Evolutionary conservation across 1,284 basidiomycete genomes (phyloP), one percentile per base, ranked within the genome.

Genomic region (Abortiporus biennis): DNA sequence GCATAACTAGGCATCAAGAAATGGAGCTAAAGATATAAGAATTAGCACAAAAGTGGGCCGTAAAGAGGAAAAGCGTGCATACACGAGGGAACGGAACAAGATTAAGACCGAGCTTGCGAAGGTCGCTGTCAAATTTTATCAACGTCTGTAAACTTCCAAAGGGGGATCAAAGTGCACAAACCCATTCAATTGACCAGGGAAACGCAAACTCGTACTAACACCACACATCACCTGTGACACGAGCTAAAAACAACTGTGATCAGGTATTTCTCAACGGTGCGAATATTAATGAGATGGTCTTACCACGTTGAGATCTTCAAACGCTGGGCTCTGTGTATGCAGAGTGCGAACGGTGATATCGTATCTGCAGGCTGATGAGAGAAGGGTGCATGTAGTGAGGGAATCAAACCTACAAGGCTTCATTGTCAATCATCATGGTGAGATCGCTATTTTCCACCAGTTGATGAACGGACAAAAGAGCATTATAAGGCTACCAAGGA

Each of bases 151-250:
- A n/a, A n/a, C n/a, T n/a, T n/a, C n/a, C n/a, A n/a, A n/a, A n/a
- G n/a, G n/a, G n/a, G n/a, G n/a, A n/a, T n/a, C n/a, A n/a, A n/a
- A n/a, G 27, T 13, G 6, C 23, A 56, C 72, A 2, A 49, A 84
- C 84, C 84, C 86, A 63, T 96, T 96, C 47, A 95, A 72, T 63
- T 94, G 90, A 41, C 94, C 94, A 24, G 93, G 92, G 78, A 96
- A 94, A 34, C 92, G 87, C 48, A 95, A 69, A 58, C 85, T 89
- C 1, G 92, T 93, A 57, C 86, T 91, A 30, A 91, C 79, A 48
- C 92, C 92, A 48, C 86, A 89, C 89, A 95, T 92, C 34, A 91
- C 89, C 61, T 80, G 82, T 6, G 87, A 73, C 36, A 92, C 79
- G 27, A 91, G 65, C 82, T 88, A 40, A 16, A 6, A 27, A 16